Conservation (phyloP, 768 basidiomycete species). For the Amylocystis lapponica region DNA sequence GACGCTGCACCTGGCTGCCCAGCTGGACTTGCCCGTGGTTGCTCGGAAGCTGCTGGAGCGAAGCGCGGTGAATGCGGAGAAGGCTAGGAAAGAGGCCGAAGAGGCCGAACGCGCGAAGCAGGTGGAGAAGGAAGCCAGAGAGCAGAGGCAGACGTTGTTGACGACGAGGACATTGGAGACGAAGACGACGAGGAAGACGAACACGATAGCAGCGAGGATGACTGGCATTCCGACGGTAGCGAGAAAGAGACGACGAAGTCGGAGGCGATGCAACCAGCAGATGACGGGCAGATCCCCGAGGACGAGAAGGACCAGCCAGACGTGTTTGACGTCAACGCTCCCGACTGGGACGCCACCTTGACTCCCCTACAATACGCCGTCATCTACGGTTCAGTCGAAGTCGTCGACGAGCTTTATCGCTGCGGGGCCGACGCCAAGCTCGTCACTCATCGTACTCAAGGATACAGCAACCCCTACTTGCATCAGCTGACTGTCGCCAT, state of each 20-base stretch:
- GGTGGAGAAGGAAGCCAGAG: constrained; percentile 2
- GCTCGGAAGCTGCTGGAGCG: constrained; percentile 46
- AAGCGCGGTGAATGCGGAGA: constrained; percentile 32
- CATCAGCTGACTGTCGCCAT: constrained; percentile 26
- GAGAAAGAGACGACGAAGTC: no score
- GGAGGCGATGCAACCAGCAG: no score
- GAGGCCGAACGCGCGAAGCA: constrained; percentile 11
- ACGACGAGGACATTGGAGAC: constrained; percentile 10
- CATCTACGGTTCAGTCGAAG: constrained; percentile 37
- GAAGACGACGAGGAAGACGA: constrained; percentile 15
- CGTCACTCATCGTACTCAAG: no score
- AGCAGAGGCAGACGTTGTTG: constrained; percentile 6
- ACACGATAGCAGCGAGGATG: constrained; percentile 29
- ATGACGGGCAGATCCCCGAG: constrained; percentile 38
- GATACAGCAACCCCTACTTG: constrained; percentile 2
- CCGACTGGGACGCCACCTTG: constrained; percentile 57
- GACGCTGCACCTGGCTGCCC: constrained; percentile 51
- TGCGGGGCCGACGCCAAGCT: constrained; percentile 38
- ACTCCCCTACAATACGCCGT: constrained; percentile 48
- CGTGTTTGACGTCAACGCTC: constrained; percentile 44
- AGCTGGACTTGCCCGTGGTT: constrained; percentile 36
- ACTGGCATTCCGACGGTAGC: no score
- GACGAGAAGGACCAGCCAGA: constrained; percentile 49
- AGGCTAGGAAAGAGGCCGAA: constrained; percentile 17
- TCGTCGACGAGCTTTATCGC: constrained; percentile 41